Base-by-base conservation (phyloP, 495 filamentous ascomycete genomes). In the Hypomontagnella monticulosa region DNA sequence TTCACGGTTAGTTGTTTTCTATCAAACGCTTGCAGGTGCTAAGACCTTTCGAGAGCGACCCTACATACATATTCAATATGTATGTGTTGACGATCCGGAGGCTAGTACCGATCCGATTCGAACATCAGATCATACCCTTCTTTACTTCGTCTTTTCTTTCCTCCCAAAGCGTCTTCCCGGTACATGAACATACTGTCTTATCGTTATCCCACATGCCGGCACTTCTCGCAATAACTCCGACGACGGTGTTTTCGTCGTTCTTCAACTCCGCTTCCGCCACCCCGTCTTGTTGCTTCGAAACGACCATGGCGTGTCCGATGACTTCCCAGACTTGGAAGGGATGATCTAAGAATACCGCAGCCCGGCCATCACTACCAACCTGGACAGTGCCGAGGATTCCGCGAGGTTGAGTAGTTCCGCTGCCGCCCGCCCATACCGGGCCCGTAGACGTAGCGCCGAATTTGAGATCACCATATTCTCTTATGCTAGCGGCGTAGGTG, bases 161-260 rank as follows among this genome's bases (percentile, higher is more conserved):
- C 76, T 98, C 89, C 95, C 95, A 99, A 32, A 99, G 83, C 67
- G 93, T 97, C 87, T 99, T 97, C 2, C 95, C 95, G 38, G 92
- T 96, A 77, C 95, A 98, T 11, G 91, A 94, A 57, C 86, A 88
- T 23, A 99, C 95, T 70, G 90, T 97, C 84, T 97, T 99, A 73
- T 97, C 93, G 72, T 99, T 98, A 75, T 97, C 93, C 95, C 95
- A 98, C 51, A 96, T 89, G 11, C 95, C 95, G 19, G 95, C 93
- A 77, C 92, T 97, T 72, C 95, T 82, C 41, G 95, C 95, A 74
- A 98, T 91, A 50, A 98, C 93, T 32, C 95, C 95, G 5, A 97
- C 90, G 38, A 97, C 78, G 30, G 92, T 94, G 71, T 96, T 87
- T 48, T 86, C 82, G 69, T 96, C 91, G 68, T 93, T 89, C 65